A percentile compares a stretch with the other conserved stretches of the same genome.
Evolutionary conservation across 805 yeast genomes (phyloP).

Genomic region (Candida ortonii): DNA sequence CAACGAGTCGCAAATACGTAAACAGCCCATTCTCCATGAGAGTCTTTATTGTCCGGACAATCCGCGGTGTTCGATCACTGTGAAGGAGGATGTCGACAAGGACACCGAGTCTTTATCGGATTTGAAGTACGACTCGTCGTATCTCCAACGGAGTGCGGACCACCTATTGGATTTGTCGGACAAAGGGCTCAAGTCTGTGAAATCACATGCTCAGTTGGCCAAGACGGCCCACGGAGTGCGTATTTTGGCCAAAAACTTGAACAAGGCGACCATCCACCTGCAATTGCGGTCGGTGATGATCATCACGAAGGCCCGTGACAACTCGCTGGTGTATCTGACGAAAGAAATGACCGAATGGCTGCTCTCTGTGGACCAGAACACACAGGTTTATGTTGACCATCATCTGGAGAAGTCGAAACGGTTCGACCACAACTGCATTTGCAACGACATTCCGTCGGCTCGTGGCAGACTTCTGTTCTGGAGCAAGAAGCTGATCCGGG

Average conservation of each 20-base stretch:
- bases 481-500: slow-evolving; percentile 56
- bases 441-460: slow-evolving; percentile 45
- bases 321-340: slow-evolving; percentile 69
- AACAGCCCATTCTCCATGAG: slow-evolving; percentile 31
- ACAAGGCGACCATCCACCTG: slow-evolving; percentile 67
- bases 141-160: slow-evolving; percentile 16
- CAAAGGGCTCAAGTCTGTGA: slow-evolving; percentile 51
- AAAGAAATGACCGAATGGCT: slow-evolving; percentile 81
- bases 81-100: slow-evolving; percentile 20
- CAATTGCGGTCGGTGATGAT: slow-evolving; percentile 71
- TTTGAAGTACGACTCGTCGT: neutral
- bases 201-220: slow-evolving; percentile 71
- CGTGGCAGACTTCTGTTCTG: slow-evolving; percentile 57
- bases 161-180: slow-evolving; percentile 23
- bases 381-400: slow-evolving; percentile 67
- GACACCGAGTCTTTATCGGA: slow-evolving; percentile 2
- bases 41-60: slow-evolving; percentile 26
- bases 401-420: slow-evolving; percentile 58
- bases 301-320: slow-evolving; percentile 88
- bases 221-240: slow-evolving; percentile 82
- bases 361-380: slow-evolving; percentile 33
- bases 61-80: slow-evolving; percentile 22
- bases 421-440: slow-evolving; percentile 57
- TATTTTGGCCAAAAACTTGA: slow-evolving; percentile 65
- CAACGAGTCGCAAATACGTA: slow-evolving; percentile 22